phyloP scores from a whole-genome alignment of 352 stramenopile genomes.

The Phytopythium oedochilum region DNA sequence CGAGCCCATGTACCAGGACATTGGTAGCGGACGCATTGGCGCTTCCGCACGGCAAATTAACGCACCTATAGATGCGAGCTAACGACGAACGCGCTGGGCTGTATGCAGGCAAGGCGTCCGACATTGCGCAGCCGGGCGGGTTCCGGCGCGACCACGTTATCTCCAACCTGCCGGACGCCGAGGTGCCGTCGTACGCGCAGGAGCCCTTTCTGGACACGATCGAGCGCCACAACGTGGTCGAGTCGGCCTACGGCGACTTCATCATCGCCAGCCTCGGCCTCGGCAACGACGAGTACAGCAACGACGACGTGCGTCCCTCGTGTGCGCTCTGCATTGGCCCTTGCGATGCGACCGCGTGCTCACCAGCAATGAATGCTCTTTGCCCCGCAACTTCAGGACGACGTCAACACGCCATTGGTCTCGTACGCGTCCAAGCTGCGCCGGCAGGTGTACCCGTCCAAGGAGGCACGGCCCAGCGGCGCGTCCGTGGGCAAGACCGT shows the following conservation, averaged over 20 bases:
- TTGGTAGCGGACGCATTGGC: no score
- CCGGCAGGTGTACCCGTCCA: constrained; percentile 8
- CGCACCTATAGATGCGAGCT: no score
- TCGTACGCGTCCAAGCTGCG: constrained; percentile 17
- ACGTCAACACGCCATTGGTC: constrained; percentile 26
- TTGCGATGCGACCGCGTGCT: constrained; percentile 10
- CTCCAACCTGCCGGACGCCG: constrained; percentile 21
- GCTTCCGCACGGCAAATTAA: no score
- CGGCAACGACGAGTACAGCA: constrained; percentile 28
- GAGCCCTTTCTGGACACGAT: constrained; percentile 49
- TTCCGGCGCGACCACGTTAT: constrained; percentile 58
- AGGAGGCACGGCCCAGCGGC: constrained; percentile 14
- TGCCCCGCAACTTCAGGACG: constrained; percentile 14
- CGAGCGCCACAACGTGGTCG: constrained; percentile 30
- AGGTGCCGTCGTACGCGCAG: constrained; percentile 33
- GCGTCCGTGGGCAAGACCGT: constrained; percentile 46
- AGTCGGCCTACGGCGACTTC: constrained; percentile 51
- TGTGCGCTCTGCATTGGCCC: not conserved
- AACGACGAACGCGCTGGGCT: no score
- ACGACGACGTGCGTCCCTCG: constrained; percentile 17
- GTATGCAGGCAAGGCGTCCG: constrained; percentile 36
- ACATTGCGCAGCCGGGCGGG: constrained; percentile 44
- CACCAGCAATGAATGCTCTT: no score
- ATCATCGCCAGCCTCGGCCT: constrained; percentile 48
- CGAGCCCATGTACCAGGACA: constrained; percentile 52